Evolutionary conservation across 306 rosid species (phyloP).

Genomic region (Hylodesmum podocarpum): DNA sequence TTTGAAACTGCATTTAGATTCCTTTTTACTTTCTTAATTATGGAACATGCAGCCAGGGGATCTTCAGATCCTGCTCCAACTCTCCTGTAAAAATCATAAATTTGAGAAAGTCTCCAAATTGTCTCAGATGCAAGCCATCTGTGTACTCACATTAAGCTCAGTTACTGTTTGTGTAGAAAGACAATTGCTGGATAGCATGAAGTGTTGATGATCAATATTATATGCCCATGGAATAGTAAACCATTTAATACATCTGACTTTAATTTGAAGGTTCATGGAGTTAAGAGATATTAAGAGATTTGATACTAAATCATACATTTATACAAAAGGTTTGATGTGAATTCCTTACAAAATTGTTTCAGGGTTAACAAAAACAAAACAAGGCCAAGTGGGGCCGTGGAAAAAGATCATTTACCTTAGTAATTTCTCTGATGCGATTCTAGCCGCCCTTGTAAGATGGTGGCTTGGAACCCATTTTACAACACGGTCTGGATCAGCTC

Average conservation of each 20-base stretch:
- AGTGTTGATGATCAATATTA: not conserved
- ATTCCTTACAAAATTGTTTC: not conserved
- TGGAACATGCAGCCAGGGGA: slow-evolving; percentile 69
- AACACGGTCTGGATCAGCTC: slow-evolving; percentile 84
- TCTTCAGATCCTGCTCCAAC: slow-evolving; percentile 80
- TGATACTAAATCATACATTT: not conserved
- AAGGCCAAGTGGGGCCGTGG: not conserved
- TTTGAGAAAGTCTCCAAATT: slow-evolving; percentile 25
- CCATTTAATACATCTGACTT: not conserved
- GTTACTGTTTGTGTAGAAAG: not conserved
- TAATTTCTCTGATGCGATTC: slow-evolving; percentile 83
- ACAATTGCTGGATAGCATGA: slow-evolving; percentile 4
- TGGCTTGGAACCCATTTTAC: slow-evolving; percentile 81
- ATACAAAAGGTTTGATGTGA: not conserved
- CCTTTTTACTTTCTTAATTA: slow-evolving; percentile 51
- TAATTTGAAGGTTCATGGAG: not conserved
- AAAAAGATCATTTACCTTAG: slow-evolving; percentile 48
- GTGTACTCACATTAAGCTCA: slow-evolving; percentile 1
- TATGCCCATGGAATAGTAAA: not conserved
- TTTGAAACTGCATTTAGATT: slow-evolving; percentile 40
- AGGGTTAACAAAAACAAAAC: not conserved
- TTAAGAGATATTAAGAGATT: slow-evolving; percentile 11
- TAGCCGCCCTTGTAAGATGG: slow-evolving; percentile 55
- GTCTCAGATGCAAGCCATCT: slow-evolving; percentile 9
- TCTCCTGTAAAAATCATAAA: slow-evolving; percentile 55